Evolutionary conservation across 805 yeast genomes (phyloP).

Genomic region (Zygoascus flipseniorum): DNA sequence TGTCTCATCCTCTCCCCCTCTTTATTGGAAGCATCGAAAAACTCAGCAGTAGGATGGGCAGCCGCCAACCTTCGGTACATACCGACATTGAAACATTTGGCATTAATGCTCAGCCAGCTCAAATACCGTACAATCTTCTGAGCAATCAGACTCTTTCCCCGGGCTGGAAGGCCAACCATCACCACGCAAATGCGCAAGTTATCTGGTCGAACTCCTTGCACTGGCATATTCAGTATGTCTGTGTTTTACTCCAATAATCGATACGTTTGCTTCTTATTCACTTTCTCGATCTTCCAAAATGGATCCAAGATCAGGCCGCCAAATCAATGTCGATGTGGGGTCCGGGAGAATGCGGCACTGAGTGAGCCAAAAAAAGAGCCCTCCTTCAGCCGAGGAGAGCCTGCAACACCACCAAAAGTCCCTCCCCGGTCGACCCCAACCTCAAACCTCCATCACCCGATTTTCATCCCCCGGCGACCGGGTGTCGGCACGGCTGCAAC

Average conservation of each 20-base stretch:
- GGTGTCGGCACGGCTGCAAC: not conserved
- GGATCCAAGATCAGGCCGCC: no score
- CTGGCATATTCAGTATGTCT: not conserved
- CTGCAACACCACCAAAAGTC: no score
- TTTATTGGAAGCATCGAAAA: slow-evolving; percentile 60
- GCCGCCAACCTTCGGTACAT: slow-evolving; percentile 62
- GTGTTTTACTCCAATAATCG: no score
- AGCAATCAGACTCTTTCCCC: slow-evolving; percentile 92
- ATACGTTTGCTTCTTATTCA: no score
- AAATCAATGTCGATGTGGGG: no score
- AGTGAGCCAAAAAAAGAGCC: no score
- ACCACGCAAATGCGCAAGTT: slow-evolving; percentile 76
- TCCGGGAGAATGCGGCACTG: no score
- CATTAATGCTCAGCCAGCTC: slow-evolving; percentile 82
- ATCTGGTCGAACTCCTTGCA: slow-evolving; percentile 1
- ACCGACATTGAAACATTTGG: slow-evolving; percentile 87
- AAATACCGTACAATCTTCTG: slow-evolving; percentile 89
- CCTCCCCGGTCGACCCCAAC: no score
- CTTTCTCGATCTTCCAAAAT: no score
- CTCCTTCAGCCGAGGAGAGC: no score
- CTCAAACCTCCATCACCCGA: no score
- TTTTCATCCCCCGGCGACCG: not conserved
- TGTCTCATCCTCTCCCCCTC: slow-evolving; percentile 56
- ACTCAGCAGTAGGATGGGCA: slow-evolving; percentile 63
- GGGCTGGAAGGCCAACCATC: slow-evolving; percentile 45